Percentiles rank a stretch among this genome's conserved stretches.
Evolutionary conservation across 1,139 yeast genomes (phyloP).

Genomic region (Geotrichum aggregatum): DNA sequence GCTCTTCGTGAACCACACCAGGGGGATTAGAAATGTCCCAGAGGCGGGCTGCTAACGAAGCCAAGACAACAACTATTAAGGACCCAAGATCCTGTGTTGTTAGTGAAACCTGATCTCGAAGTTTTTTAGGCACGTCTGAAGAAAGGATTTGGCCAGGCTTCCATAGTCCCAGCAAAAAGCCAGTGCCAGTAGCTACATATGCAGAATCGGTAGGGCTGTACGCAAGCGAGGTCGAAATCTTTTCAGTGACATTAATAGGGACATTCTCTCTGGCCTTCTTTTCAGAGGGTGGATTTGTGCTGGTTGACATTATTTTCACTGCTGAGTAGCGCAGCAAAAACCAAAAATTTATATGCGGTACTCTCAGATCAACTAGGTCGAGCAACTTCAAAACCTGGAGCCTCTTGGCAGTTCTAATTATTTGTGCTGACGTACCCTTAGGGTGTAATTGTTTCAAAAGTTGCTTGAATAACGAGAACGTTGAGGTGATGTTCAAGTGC

Average conservation of each 20-base stretch:
- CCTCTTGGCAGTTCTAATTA: too few relatives aligned
- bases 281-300: not conserved
- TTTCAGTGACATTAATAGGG: too few relatives aligned
- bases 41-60: conserved; percentile 23
- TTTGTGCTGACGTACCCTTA: too few relatives aligned
- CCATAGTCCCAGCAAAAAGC: conserved; percentile 30
- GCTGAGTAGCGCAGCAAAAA: too few relatives aligned
- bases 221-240: too few relatives aligned
- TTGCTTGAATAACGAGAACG: too few relatives aligned
- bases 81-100: conserved; percentile 15
- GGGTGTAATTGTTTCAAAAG: too few relatives aligned
- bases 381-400: too few relatives aligned
- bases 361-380: too few relatives aligned
- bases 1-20: conserved; percentile 55
- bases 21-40: conserved; percentile 28
- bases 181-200: conserved; percentile 29
- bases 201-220: not conserved
- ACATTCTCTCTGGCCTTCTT: too few relatives aligned
- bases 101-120: conserved; percentile 11
- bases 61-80: conserved; percentile 14
- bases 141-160: conserved; percentile 25
- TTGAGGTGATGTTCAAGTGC: not conserved
- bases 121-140: conserved; percentile 18
- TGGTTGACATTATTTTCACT: too few relatives aligned
- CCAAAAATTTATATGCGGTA: too few relatives aligned